phyloP scores from a whole-genome alignment of 371 early-diverging fungal species.

The Mucor piriformis region DNA sequence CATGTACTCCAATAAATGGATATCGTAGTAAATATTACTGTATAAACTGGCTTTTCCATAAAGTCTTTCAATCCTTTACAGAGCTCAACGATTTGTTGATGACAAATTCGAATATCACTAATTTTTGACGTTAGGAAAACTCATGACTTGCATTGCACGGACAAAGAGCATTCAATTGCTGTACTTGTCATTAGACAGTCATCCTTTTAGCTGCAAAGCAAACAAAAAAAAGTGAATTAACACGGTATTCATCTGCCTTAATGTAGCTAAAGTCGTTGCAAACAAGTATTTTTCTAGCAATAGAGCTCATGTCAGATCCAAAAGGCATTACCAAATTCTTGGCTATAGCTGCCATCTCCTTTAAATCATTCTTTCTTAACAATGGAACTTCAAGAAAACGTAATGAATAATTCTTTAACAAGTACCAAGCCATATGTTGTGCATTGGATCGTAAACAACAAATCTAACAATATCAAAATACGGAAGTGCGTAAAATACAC shows the following conservation, averaged over 20 bases:
- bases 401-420: neutral
- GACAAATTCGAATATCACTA: neutral
- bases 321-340: neutral
- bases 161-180: neutral
- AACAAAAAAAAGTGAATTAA: neutral
- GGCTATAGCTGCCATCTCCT: neutral
- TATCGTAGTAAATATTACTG: neutral
- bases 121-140: neutral
- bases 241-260: neutral
- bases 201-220: neutral
- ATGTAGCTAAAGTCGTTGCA: neutral
- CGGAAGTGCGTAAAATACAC: neutral
- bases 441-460: constrained; percentile 17
- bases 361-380: neutral
- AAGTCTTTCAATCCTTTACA: neutral
- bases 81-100: neutral
- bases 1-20: neutral
- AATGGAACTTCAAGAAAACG: neutral
- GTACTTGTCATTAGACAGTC: neutral
- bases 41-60: neutral
- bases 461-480: constrained; percentile 7
- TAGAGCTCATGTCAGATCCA: neutral
- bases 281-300: neutral
- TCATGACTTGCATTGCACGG: neutral
- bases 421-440: constrained; percentile 9